Evolutionary conservation across 768 basidiomycete species (phyloP), one percentile per base, ranked within the genome.

Genomic region (Paxillus ammoniavirescens): DNA sequence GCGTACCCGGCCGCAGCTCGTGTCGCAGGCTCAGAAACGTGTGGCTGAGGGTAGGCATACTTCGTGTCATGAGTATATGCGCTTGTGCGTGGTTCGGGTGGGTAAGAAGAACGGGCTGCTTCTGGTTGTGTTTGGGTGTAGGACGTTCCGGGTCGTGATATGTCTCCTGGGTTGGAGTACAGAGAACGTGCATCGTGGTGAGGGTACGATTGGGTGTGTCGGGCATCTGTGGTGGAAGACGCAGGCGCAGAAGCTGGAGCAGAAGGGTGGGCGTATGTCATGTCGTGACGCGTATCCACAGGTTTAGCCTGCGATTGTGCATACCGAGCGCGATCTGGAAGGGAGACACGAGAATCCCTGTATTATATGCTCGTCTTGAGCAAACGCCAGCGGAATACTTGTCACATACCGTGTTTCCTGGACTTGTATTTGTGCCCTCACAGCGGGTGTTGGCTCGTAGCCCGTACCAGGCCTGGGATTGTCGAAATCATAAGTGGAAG

Each of bases 1-100:
- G 52, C 6, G 26, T 57, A 67, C 2, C 33, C 42, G 6, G 62
- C n/a, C 4, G 38, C 49, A 30, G 59, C 5, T 13, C 62, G 65
- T 21, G 62, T 2, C 1, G 59, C 21, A 17, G 59, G 52, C 46
- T 65, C 65, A 4, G 55, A 36, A 5, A 51, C 35, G 21, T 64
- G 63, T 7, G 63, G 28, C 23, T 57, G 64, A 28, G 65, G 35
- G 53, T 66, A 64, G 8, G 62, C 28, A 38, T 57, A 57, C 41
- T 64, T 66, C 42, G 64, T 33, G 12, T 61, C 62, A 44, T 66
- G 65, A 26, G 56, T 57, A 47, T 64, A 66, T 54, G 59, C 62
- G 46, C 43, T 40, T 10, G 65, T 13, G n/a, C 64, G 64, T 2
- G 48, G 21, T 33, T 65, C 65, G 18, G 53, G 42, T 17, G 56